Evolutionary conservation across 164 flowering plant species (phyloP), one percentile per base, ranked within the genome.

Genomic region (Chimonanthus praecox): DNA sequence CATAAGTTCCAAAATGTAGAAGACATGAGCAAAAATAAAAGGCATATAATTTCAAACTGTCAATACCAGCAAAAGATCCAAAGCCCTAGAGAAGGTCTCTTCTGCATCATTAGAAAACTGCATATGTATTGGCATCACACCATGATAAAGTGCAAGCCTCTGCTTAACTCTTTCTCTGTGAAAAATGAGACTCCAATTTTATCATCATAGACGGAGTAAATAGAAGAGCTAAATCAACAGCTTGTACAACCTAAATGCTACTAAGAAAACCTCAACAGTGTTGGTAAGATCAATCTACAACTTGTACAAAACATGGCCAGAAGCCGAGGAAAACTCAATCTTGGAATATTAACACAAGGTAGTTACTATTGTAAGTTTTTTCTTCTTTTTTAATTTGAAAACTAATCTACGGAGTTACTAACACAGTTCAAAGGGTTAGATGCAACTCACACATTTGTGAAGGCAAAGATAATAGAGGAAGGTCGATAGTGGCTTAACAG

Each of bases 121-220:
- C 95, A 96, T 94, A 70, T 78, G 81, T 80, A 94, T 88, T 47
- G 99, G 97, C 76, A 82, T 67, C 75, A 92, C 97, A n/a, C 99
- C 97, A 10, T 88, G 99, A 85, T 91, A 92, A 71, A 96, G 92
- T 21, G 82, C 86, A 78, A 96, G 76, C 80, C 97, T 87, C 80
- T 92, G 98, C 82, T 92, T 89, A 46, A 96, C 82, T 82, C 95
- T 84, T 74, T 87, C 84, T 43, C 99, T 96, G 97, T 74, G 18
- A 77, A 78, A 58, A 48, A 70, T 13, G 7, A 64, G 21, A 45
- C 7, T 18, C 44, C 54, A 71, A 71, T 11, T 47, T 43, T 54
- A 54, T 11, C 16, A n/a, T 33, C 33, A 33, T 54, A n/a, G 16
- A 54, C 48, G 48, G 48, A 63, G 18, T 63, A 10, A 6, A 47